Conservation (phyloP, 2,329 filamentous ascomycete genomes). For the Celoporthe dispersa region DNA sequence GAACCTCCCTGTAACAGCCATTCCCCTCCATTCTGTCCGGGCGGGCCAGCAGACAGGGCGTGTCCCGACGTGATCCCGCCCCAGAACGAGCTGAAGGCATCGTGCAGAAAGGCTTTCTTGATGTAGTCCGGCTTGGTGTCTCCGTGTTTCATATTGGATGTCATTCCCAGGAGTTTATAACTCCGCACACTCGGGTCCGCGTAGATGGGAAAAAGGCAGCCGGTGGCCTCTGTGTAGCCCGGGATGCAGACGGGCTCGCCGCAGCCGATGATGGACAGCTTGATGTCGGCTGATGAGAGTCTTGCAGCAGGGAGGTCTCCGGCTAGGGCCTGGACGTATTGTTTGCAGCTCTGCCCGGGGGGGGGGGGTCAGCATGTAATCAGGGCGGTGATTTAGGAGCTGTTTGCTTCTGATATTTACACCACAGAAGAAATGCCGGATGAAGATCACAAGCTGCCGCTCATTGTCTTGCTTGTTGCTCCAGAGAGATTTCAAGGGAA, state of each 20-base stretch:
- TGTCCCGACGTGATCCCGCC: constrained; percentile 2
- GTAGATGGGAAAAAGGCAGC: constrained; percentile 14
- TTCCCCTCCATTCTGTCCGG: constrained; percentile 17
- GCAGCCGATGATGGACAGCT: constrained; percentile 17
- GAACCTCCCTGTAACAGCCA: constrained; percentile 17
- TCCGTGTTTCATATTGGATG: constrained; percentile 2
- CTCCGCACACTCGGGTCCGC: constrained; percentile 12
- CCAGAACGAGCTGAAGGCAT: neutral
- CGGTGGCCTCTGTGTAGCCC: constrained; percentile 1
- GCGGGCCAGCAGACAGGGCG: neutral
- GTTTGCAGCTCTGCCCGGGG: constrained; percentile 15
- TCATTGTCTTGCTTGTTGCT: constrained; percentile 11
- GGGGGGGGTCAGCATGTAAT: neutral
- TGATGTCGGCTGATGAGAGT: constrained; percentile 12
- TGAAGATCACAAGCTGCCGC: constrained; percentile 18
- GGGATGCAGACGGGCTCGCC: constrained; percentile 11
- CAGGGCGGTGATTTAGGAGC: neutral
- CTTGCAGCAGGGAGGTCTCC: constrained; percentile 7
- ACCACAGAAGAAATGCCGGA: constrained; percentile 24
- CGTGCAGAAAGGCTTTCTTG: neutral
- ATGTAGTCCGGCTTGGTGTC: neutral
- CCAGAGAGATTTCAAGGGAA: constrained; percentile 15
- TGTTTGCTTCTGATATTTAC: neutral
- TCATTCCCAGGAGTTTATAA: constrained; percentile 15
- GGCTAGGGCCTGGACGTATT: constrained; percentile 14